Conservation (phyloP, 2,329 filamentous ascomycete genomes). For the Penicillium sp. region DNA sequence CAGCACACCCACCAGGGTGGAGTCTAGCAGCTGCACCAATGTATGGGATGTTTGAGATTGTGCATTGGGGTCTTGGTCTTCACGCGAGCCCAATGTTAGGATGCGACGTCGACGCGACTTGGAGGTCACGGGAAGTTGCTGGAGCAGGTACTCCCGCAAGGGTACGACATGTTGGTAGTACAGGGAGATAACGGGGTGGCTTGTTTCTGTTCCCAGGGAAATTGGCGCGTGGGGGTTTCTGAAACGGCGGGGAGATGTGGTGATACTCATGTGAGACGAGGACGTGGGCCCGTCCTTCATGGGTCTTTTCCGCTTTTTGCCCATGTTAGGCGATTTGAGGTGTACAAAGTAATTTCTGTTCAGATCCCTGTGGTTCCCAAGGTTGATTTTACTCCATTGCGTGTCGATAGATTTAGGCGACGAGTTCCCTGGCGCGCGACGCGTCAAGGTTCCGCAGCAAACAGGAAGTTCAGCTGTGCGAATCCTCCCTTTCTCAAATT, state of each 20-base stretch:
- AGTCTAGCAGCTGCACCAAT: conserved; percentile 64
- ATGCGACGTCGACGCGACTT: conserved; percentile 53
- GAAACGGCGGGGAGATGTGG: conserved; percentile 21
- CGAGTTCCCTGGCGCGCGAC: background rate
- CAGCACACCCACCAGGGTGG: conserved; percentile 62
- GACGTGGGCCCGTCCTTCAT: conserved; percentile 22
- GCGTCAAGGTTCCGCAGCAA: conserved; percentile 4
- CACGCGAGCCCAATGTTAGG: conserved; percentile 27
- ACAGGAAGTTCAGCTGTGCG: background rate
- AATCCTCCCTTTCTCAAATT: too few relatives aligned
- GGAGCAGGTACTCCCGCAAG: conserved; percentile 69
- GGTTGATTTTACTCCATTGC: background rate
- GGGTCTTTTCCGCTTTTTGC: conserved; percentile 46
- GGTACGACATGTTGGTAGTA: conserved; percentile 67
- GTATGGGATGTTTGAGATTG: conserved; percentile 7
- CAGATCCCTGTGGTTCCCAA: background rate
- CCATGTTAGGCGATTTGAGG: conserved; percentile 31
- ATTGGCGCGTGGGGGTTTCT: conserved; percentile 13
- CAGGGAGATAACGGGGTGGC: conserved; percentile 64
- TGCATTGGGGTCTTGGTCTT: conserved; percentile 4
- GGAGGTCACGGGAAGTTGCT: conserved; percentile 65
- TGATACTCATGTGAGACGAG: conserved; percentile 30
- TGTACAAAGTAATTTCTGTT: background rate
- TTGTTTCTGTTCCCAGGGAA: conserved; percentile 15
- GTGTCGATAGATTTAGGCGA: background rate